These are phyloP conservation scores for Alternaria rosae DNA, from an alignment of 2,329 filamentous ascomycete genomes.

Conservation along the genomic window DNA sequence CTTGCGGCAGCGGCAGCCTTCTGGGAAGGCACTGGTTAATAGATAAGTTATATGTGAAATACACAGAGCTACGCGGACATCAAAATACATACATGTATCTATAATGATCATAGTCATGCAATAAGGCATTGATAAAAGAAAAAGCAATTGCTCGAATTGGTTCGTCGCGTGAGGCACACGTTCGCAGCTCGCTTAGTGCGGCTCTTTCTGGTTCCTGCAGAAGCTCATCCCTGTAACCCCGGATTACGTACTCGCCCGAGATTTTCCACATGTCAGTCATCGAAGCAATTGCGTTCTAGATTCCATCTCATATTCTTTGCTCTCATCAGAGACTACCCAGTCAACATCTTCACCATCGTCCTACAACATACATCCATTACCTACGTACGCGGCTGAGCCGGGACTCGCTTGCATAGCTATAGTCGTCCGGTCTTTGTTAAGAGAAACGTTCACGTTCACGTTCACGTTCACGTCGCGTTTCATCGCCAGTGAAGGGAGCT, in stretches of 20 bases:
- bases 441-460: background rate
- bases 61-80: background rate
- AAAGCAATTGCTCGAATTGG: background rate
- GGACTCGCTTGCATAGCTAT: background rate
- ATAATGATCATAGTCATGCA: background rate
- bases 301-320: slow-evolving; percentile 9
- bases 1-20: slow-evolving; percentile 57
- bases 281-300: slow-evolving; percentile 12
- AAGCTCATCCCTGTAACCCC: slow-evolving; percentile 25
- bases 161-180: background rate
- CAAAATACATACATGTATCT: background rate
- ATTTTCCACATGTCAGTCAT: slow-evolving; percentile 31
- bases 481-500: background rate
- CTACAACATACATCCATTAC: background rate
- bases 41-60: background rate
- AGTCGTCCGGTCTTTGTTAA: slow-evolving; percentile 4
- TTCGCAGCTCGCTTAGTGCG: slow-evolving; percentile 17
- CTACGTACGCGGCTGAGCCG: background rate
- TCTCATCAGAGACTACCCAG: background rate
- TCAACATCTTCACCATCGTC: background rate
- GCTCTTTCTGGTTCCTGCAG: slow-evolving; percentile 25
- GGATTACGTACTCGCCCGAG: slow-evolving; percentile 23
- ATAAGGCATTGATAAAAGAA: background rate
- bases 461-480: slow-evolving; percentile 1
- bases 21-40: slow-evolving; percentile 44